Evolutionary conservation across 1,139 yeast species (phyloP).

Genomic region (Taphrina deformans): DNA sequence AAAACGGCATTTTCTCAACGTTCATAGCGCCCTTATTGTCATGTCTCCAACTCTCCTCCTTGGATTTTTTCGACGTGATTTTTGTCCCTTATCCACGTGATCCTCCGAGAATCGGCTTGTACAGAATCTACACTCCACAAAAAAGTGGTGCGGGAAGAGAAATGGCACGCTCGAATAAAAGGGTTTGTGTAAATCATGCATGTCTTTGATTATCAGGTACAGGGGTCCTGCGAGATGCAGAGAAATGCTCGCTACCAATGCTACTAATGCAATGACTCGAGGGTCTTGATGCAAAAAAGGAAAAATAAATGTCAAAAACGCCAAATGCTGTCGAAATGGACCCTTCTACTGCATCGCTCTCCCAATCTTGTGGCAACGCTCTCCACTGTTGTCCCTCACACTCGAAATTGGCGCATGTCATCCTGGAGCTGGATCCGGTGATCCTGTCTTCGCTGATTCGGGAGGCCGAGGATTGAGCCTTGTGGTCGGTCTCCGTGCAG

Average conservation of each 20-base stretch:
- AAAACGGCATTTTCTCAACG: conserved; percentile 3
- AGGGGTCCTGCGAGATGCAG: not conserved
- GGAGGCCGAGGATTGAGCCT: not conserved
- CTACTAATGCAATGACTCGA: not conserved
- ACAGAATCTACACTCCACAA: too few species aligned
- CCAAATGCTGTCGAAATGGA: not conserved
- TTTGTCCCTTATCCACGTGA: too few species aligned
- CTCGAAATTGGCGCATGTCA: conserved; percentile 5
- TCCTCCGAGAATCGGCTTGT: too few species aligned
- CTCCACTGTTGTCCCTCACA: not conserved
- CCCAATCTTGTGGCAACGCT: too few species aligned
- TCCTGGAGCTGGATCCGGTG: conserved; percentile 1
- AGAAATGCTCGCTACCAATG: not conserved
- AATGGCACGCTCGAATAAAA: too few species aligned
- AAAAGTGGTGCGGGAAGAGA: not conserved
- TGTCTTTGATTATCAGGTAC: too few species aligned
- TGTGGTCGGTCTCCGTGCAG: conserved; percentile 1
- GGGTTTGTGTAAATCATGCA: not conserved
- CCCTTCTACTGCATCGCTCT: too few species aligned
- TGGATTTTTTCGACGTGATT: too few species aligned
- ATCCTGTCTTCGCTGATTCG: conserved; percentile 5
- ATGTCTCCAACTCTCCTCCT: too few species aligned
- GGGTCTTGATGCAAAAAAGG: not conserved
- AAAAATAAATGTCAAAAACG: not conserved
- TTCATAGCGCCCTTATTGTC: conserved; percentile 6